Conservation (phyloP, 1,139 yeast genomes). For the Candida dubliniensis region DNA sequence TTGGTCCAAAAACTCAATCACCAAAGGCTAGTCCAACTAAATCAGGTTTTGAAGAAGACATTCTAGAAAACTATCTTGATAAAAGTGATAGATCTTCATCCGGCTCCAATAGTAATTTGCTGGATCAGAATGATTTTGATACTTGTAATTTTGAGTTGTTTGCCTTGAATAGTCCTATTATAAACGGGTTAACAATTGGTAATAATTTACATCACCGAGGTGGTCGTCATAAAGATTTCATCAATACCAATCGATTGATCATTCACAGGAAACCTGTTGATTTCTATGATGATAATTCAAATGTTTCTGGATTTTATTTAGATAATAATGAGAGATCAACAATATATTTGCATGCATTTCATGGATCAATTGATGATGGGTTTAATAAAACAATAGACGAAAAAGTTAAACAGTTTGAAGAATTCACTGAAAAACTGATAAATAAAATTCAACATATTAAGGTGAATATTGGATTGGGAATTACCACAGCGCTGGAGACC, state of each 20-base stretch:
- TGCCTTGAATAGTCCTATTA: conserved; percentile 37
- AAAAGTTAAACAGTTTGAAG: conserved; percentile 20
- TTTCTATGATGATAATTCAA: not conserved
- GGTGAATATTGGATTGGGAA: conserved; percentile 12
- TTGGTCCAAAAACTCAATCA: conserved; percentile 19
- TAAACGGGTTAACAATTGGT: conserved; percentile 41
- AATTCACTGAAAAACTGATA: conserved; percentile 7
- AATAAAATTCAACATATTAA: not conserved
- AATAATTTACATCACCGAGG: conserved; percentile 25
- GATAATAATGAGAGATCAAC: conserved; percentile 5
- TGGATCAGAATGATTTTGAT: not conserved
- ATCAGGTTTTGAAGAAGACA: conserved; percentile 23
- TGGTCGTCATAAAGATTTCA: conserved; percentile 3
- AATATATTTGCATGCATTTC: conserved; percentile 24
- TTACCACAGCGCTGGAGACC: not conserved
- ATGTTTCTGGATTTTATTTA: not conserved
- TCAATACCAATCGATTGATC: conserved; percentile 17
- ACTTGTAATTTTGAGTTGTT: conserved; percentile 21
- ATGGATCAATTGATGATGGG: conserved; percentile 34
- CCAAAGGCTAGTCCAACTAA: conserved; percentile 12
- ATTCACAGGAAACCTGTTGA: conserved; percentile 19
- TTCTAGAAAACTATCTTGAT: conserved; percentile 37
- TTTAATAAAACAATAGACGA: conserved; percentile 19
- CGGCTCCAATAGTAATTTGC: not conserved
- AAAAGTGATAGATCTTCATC: conserved; percentile 13